Percentiles rank a stretch among this genome's conserved stretches.
phyloP scores from a whole-genome alignment of 768 basidiomycete species.

The Lactarius akahatsu region DNA sequence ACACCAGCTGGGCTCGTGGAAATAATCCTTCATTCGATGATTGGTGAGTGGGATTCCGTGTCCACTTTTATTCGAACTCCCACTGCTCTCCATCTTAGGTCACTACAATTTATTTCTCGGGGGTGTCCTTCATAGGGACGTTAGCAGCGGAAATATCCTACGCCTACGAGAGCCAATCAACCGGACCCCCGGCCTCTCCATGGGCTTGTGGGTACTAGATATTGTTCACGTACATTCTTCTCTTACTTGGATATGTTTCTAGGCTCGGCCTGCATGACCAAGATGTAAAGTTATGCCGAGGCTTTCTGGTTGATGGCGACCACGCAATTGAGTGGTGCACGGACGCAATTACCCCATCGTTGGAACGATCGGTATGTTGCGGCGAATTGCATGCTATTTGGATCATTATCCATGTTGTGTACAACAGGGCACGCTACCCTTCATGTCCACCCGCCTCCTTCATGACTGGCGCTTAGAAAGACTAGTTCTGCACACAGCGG shows the following conservation, averaged over 20 bases:
- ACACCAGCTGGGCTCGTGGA: not conserved
- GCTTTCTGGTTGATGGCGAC: not conserved
- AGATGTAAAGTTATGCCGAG: not conserved
- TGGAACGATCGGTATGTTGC: not conserved
- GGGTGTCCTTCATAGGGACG: not conserved
- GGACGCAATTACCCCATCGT: no score
- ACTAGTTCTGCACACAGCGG: not conserved
- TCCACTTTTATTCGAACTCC: not conserved
- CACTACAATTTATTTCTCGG: not conserved
- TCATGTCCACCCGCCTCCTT: not conserved
- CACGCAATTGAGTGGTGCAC: not conserved
- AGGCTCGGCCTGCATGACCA: not conserved
- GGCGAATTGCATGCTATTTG: fast-evolving
- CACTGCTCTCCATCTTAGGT: not conserved
- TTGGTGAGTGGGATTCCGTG: not conserved
- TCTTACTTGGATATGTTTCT: not conserved
- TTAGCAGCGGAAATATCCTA: not conserved
- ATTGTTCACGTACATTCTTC: not conserved
- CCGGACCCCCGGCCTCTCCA: not conserved
- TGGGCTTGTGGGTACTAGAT: not conserved
- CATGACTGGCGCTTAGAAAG: fast-evolving
- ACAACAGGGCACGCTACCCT: conserved; percentile 1
- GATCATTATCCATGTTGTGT: no score
- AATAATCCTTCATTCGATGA: conserved; percentile 3
- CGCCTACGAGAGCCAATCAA: not conserved